Base-by-base conservation (phyloP, 2,329 filamentous ascomycete genomes). In the Pestalotiopsis sp. region DNA sequence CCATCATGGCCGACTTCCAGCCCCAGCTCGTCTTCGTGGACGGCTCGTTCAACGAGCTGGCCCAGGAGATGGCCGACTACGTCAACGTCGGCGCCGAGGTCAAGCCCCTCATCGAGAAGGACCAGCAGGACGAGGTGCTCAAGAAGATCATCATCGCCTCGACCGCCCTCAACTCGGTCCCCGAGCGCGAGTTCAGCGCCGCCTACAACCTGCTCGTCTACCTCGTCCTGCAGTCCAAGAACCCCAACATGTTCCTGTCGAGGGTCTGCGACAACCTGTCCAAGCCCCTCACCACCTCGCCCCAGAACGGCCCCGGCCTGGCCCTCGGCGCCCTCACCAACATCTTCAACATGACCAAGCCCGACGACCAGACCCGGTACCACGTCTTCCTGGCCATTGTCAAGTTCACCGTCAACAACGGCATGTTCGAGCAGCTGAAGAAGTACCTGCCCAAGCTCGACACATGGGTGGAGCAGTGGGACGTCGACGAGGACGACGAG, bases 161-260 rank as follows among this genome's bases (percentile, higher is more conserved):
- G 66, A 83, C 88, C 66, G 88, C 88, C 64, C 86, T 99, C 79
- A 97, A 95, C 82, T 88, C 88, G 72, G 93, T 94, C 68, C 93
- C 95, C 69, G 96, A 99, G 87, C 97, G 96, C 88, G 95, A 98
- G 82, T 96, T 98, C 81, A 95, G 94, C 70, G 92, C 95, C 69
- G 94, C 95, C 70, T 98, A 98, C 85, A 98, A 99, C 85, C 92
- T 98, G 75, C 91, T 99, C 80, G 91, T 98, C 78, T 93, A 98
- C 85, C 91, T 99, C 70, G 90, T 97, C 74, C 88, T 94, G 77
- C 93, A 97, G 83, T 93, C 94, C 70, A 90, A 92, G 76, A 93
- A 95, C 75, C 89, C 92, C 74, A 92, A 94, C 82, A 93, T 92
- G 83, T 92, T 96, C 85, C 91, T 99, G 73, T 92, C 93, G 69